phyloP scores from a whole-genome alignment of 192 early-diverging fungal genomes.

The Entomortierella parvispora region DNA sequence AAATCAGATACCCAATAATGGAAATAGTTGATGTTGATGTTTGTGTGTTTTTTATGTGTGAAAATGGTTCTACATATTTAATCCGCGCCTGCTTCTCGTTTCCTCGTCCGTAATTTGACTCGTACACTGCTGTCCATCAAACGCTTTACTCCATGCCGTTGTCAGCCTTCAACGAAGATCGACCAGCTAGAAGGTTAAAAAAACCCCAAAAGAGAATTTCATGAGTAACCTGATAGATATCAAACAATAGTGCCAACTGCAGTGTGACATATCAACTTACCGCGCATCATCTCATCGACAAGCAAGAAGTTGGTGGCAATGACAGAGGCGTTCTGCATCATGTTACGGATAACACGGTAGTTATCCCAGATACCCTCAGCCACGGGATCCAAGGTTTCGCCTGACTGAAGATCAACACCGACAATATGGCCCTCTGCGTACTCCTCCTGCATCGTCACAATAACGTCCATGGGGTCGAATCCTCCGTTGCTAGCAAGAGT shows the following conservation, averaged over 20 bases:
- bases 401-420: constrained; percentile 93
- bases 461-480: constrained; percentile 95
- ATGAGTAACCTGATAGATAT: not conserved
- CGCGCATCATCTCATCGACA: constrained; percentile 99
- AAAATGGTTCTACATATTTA: too few species aligned
- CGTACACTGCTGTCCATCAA: not conserved
- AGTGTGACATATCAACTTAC: constrained; percentile 47
- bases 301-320: constrained; percentile 97
- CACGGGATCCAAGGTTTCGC: constrained; percentile 92
- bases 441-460: constrained; percentile 95
- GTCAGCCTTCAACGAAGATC: constrained; percentile 46
- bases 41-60: not conserved
- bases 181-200: constrained; percentile 24
- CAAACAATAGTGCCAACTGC: not conserved
- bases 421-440: constrained; percentile 90
- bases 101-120: too few species aligned
- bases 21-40: not conserved
- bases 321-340: constrained; percentile 92
- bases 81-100: too few species aligned
- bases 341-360: constrained; percentile 95
- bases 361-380: constrained; percentile 98
- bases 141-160: constrained; percentile 43
- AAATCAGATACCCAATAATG: not conserved
- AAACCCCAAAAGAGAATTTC: not conserved
- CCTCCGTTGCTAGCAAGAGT: constrained; percentile 95